Percentiles rank a stretch among this genome's conserved stretches.
These are phyloP conservation scores for Fusarium sp. DNA, from an alignment of 2,329 filamentous ascomycete species.

Conservation along the genomic window DNA sequence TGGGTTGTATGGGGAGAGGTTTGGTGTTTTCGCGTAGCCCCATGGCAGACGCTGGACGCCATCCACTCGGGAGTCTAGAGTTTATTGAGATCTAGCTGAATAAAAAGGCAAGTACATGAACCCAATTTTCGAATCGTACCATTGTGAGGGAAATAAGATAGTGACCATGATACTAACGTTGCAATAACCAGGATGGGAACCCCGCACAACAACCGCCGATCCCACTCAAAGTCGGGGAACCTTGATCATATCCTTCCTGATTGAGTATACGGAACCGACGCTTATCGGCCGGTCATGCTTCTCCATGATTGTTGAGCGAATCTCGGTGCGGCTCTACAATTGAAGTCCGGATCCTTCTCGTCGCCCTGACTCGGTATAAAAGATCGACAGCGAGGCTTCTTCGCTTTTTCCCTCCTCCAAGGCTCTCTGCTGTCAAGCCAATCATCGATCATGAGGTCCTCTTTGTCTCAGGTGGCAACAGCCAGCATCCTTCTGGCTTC, in stretches of 20 bases:
- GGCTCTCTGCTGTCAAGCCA: too few species aligned
- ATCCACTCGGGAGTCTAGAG: not conserved
- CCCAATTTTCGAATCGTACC: not conserved
- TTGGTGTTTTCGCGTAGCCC: too few species aligned
- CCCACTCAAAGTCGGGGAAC: not conserved
- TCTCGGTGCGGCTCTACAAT: not conserved
- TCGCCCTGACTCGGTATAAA: not conserved
- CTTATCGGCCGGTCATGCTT: not conserved
- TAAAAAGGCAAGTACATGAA: not conserved
- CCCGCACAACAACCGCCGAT: not conserved
- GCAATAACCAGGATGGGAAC: not conserved
- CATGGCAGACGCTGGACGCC: not conserved
- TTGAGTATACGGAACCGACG: not conserved
- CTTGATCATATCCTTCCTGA: conserved; percentile 1
- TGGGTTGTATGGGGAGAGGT: rapidly evolving
- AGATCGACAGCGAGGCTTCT: not conserved
- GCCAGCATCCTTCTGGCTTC: conserved; percentile 1
- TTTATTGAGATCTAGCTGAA: not conserved
- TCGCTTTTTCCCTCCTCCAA: not conserved
- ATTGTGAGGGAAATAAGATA: not conserved
- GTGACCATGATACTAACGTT: not conserved
- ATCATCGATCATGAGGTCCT: conserved; percentile 7
- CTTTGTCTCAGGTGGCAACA: not conserved
- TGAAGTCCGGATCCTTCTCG: not conserved
- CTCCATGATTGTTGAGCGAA: not conserved